Percentiles rank a stretch among this genome's conserved stretches.
phyloP scores from a whole-genome alignment of 2,329 filamentous ascomycete genomes.

The Fusarium multiceps region DNA sequence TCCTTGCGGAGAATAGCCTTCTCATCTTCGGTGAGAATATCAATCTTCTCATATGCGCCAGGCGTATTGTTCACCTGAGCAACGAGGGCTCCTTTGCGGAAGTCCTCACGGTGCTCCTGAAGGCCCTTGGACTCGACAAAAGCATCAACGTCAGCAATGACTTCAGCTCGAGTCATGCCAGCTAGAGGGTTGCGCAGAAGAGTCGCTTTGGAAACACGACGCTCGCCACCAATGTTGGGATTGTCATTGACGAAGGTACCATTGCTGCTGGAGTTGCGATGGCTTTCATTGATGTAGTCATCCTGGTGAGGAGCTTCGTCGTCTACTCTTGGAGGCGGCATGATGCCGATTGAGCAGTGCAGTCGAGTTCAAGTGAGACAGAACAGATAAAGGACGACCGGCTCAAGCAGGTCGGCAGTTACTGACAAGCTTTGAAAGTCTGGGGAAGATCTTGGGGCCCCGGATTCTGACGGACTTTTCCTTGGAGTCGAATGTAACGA shows the following conservation, averaged over 20 bases:
- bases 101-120: conserved; percentile 54
- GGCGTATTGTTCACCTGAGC: conserved; percentile 57
- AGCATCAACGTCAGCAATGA: conserved; percentile 51
- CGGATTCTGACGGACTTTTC: not conserved
- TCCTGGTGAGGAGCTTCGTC: conserved; percentile 38
- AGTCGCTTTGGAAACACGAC: conserved; percentile 41
- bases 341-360: conserved; percentile 6
- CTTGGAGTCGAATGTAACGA: not conserved
- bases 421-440: not conserved
- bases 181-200: conserved; percentile 48
- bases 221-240: conserved; percentile 6
- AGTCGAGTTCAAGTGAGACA: not conserved
- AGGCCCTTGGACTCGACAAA: conserved; percentile 55
- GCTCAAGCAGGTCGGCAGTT: not conserved
- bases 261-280: conserved; percentile 39
- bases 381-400: not conserved
- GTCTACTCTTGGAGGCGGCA: conserved; percentile 44
- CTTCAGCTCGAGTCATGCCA: conserved; percentile 45
- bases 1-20: conserved; percentile 47
- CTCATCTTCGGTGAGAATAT: conserved; percentile 45
- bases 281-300: conserved; percentile 3
- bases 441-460: conserved; percentile 26
- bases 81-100: conserved; percentile 63
- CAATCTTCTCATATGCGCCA: conserved; percentile 46
- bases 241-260: conserved; percentile 36